Percentiles rank a stretch among this genome's conserved stretches.
Evolutionary conservation across 2,329 filamentous ascomycete genomes (phyloP).

Genomic region (Cordyceps farinosa): DNA sequence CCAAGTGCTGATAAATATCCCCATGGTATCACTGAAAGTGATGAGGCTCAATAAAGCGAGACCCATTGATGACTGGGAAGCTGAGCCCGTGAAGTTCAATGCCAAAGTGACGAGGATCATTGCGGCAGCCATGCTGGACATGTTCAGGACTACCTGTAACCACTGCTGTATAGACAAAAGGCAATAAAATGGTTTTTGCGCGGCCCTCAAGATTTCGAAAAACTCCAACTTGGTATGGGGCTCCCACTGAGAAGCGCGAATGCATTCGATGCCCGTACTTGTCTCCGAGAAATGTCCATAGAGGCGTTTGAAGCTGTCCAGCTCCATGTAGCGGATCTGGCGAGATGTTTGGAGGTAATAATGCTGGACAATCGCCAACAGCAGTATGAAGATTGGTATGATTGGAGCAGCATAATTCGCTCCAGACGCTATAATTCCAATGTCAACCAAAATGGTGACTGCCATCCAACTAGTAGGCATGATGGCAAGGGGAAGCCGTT

Average conservation of each 20-base stretch:
- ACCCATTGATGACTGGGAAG: conserved; percentile 34
- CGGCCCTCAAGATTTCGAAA: conserved; percentile 35
- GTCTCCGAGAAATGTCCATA: conserved; percentile 38
- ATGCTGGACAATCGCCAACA: conserved; percentile 21
- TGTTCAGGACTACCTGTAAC: conserved; percentile 41
- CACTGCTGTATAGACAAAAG: conserved; percentile 45
- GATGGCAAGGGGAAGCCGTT: conserved; percentile 29
- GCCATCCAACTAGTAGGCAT: conserved; percentile 29
- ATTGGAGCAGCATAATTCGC: conserved; percentile 41
- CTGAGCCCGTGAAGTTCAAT: too few relatives aligned
- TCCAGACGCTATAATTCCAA: conserved; percentile 32
- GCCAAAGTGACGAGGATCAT: too few relatives aligned
- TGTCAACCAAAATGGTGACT: conserved; percentile 13
- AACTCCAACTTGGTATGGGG: conserved; percentile 38
- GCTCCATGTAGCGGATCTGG: conserved; percentile 50
- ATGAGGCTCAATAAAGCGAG: conserved; percentile 31
- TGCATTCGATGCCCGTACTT: conserved; percentile 23
- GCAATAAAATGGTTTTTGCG: conserved; percentile 28
- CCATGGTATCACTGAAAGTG: conserved; percentile 23
- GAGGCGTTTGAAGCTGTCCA: conserved; percentile 48
- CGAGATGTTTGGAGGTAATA: conserved; percentile 46
- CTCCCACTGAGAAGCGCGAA: conserved; percentile 25
- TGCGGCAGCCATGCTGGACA: conserved; percentile 25
- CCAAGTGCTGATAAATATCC: too few relatives aligned
- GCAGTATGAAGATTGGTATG: conserved; percentile 33